phyloP scores from a whole-genome alignment of 2,329 filamentous ascomycete species.

The Penicillium rolfsii region DNA sequence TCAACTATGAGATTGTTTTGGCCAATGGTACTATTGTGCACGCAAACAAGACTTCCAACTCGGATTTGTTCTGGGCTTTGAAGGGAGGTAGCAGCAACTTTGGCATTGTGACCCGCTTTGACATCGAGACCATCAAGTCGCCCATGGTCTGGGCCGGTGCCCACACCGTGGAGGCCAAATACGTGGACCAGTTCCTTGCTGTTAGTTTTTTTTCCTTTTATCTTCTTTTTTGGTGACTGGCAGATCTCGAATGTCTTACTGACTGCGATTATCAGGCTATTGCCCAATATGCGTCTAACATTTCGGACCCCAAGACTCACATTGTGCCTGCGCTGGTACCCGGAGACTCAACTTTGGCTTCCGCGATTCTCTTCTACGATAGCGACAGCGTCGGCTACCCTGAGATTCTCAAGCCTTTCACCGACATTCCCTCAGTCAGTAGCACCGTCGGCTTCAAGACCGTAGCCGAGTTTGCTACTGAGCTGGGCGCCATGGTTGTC shows the following conservation, averaged over 20 bases:
- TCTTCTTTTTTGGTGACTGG: no score
- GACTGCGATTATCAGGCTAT: conserved; percentile 24
- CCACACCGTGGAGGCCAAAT: conserved; percentile 30
- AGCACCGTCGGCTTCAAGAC: conserved; percentile 44
- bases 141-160: conserved; percentile 41
- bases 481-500: conserved; percentile 39
- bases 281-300: conserved; percentile 33
- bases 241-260: not conserved
- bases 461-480: conserved; percentile 37
- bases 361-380: conserved; percentile 46
- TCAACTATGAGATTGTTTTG: conserved; percentile 43
- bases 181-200: conserved; percentile 32
- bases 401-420: conserved; percentile 41
- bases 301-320: conserved; percentile 37
- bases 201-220: conserved; percentile 13
- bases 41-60: conserved; percentile 35
- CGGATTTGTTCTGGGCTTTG: conserved; percentile 46
- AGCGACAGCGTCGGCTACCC: conserved; percentile 36
- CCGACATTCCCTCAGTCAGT: conserved; percentile 39
- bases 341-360: conserved; percentile 34
- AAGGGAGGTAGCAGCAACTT: conserved; percentile 52
- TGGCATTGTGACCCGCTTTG: conserved; percentile 48
- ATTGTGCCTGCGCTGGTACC: conserved; percentile 36
- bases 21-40: conserved; percentile 44
- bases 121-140: conserved; percentile 38